These are phyloP conservation scores for Helicocarpus griseus DNA, from an alignment of 2,329 filamentous ascomycete genomes.

Conservation along the genomic window DNA sequence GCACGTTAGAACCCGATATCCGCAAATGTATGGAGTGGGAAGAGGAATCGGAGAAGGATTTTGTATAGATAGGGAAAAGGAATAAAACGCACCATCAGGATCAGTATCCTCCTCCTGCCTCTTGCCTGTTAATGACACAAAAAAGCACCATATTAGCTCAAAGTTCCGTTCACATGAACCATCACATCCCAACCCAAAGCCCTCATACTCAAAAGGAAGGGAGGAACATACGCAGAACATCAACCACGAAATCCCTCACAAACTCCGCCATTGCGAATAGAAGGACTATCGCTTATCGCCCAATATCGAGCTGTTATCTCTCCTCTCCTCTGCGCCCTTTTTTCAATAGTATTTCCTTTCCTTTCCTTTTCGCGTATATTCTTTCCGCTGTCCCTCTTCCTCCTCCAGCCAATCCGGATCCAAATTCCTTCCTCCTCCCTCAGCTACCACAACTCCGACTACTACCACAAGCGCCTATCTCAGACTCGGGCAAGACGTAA, in stretches of 20 bases:
- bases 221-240: constrained; percentile 26
- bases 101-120: constrained; percentile 13
- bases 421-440: background rate
- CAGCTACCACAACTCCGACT: background rate
- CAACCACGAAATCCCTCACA: constrained; percentile 25
- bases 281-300: background rate
- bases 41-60: background rate
- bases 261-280: constrained; percentile 25
- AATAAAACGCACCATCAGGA: constrained; percentile 12
- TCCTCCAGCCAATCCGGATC: no score
- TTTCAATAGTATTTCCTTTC: background rate
- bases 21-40: background rate
- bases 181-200: background rate
- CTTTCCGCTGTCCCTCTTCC: background rate
- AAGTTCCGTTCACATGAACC: background rate
- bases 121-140: constrained; percentile 7
- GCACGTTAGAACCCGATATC: constrained; percentile 10
- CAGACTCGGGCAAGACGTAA: constrained; percentile 16
- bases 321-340: background rate
- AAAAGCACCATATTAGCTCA: constrained; percentile 1
- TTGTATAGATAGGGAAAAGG: background rate
- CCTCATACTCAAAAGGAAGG: background rate
- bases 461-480: constrained; percentile 11
- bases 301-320: background rate
- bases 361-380: background rate